These are phyloP conservation scores for Nitzschia palea DNA, from an alignment of 108 stramenopile species.

Conservation along the genomic window DNA sequence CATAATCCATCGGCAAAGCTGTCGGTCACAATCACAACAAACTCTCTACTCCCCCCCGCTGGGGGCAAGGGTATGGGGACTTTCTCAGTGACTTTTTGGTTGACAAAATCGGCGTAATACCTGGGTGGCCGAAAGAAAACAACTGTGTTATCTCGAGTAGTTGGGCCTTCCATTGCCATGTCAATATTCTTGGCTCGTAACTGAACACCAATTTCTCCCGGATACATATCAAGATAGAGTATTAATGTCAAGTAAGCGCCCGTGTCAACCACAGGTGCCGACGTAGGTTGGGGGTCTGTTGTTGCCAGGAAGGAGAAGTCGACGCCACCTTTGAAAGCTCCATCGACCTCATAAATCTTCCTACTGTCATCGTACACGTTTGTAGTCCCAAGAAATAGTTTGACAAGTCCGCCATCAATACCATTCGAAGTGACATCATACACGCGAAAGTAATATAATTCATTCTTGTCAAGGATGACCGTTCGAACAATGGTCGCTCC, in stretches of 20 bases:
- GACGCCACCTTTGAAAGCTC: conserved; percentile 17
- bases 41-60: conserved; percentile 5
- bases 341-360: conserved; percentile 22
- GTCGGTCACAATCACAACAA: conserved; percentile 33
- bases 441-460: conserved; percentile 28
- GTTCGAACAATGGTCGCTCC: conserved; percentile 16
- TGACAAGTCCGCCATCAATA: conserved; percentile 25
- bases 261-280: not conserved
- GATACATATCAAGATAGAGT: conserved; percentile 31
- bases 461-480: conserved; percentile 24
- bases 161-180: not conserved
- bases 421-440: conserved; percentile 18
- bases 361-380: conserved; percentile 8
- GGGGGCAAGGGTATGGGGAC: conserved; percentile 6
- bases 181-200: conserved; percentile 12
- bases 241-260: conserved; percentile 20
- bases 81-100: conserved; percentile 24
- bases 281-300: not conserved
- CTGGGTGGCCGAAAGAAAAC: conserved; percentile 38
- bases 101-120: conserved; percentile 13
- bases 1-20: conserved; percentile 37
- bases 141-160: not conserved
- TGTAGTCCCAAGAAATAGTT: conserved; percentile 33
- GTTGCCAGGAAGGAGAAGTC: conserved; percentile 30
- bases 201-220: conserved; percentile 31